phyloP scores from a whole-genome alignment of 257 asterid species.

The Ocimum tenuiflorum region DNA sequence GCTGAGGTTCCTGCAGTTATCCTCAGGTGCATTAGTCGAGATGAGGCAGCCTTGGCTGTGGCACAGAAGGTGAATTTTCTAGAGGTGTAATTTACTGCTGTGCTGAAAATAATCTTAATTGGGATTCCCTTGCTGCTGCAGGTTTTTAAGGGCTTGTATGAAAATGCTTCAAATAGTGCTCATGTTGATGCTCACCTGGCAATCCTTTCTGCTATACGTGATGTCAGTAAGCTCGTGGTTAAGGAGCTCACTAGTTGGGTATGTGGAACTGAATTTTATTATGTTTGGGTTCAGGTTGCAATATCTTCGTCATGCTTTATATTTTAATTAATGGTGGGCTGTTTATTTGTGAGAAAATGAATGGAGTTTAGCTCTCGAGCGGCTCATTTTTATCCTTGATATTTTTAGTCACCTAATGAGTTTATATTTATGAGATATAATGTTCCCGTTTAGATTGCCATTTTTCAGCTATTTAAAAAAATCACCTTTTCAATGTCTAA shows the following conservation, averaged over 20 bases:
- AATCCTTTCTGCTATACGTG: slow-evolving; percentile 77
- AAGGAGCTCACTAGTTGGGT: slow-evolving; percentile 99
- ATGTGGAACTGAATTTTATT: slow-evolving; percentile 24
- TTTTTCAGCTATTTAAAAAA: too few relatives aligned
- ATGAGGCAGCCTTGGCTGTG: slow-evolving; percentile 95
- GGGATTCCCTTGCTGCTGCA: slow-evolving; percentile 22
- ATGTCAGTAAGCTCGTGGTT: slow-evolving; percentile 94
- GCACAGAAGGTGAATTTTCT: slow-evolving; percentile 71
- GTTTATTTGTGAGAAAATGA: not conserved
- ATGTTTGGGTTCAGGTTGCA: not conserved
- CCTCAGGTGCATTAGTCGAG: slow-evolving; percentile 82
- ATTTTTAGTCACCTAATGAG: not conserved
- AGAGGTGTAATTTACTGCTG: not conserved
- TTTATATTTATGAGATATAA: not conserved
- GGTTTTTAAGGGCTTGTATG: slow-evolving; percentile 92
- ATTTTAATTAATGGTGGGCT: not conserved
- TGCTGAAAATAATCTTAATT: slow-evolving; percentile 5
- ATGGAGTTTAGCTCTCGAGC: not conserved
- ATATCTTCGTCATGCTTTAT: not conserved
- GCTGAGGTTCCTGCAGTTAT: slow-evolving; percentile 91
- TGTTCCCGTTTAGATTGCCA: not conserved
- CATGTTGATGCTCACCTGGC: slow-evolving; percentile 77
- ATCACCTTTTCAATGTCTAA: too few relatives aligned
- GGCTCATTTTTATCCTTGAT: not conserved
- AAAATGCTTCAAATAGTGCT: slow-evolving; percentile 60